A percentile compares a stretch with the other conserved stretches of the same genome.
These are phyloP conservation scores for Chlamydomonas applanata DNA, from an alignment of 139 green algal genomes.

Conservation along the genomic window DNA sequence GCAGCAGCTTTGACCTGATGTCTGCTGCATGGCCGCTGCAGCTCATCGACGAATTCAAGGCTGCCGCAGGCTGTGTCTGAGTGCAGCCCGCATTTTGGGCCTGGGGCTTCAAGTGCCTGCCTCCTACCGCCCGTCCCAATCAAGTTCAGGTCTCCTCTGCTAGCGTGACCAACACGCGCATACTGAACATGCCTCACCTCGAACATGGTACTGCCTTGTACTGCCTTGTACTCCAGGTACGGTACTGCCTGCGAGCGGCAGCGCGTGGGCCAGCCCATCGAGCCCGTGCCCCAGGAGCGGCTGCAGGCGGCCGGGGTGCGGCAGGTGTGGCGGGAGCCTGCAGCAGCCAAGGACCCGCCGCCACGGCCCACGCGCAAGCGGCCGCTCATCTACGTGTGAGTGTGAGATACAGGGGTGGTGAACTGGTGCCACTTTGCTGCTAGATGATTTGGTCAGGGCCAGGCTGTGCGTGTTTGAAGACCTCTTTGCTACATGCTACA, in stretches of 20 bases:
- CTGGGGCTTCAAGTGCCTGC: too few species aligned
- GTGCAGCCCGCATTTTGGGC: too few species aligned
- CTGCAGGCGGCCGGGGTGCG: not conserved
- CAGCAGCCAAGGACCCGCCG: not conserved
- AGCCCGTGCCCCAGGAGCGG: not conserved
- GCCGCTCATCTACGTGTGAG: slow-evolving; percentile 30
- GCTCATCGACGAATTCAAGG: too few species aligned
- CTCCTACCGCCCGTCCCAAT: too few species aligned
- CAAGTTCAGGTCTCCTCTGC: too few species aligned
- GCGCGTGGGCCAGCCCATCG: not conserved
- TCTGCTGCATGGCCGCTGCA: too few species aligned
- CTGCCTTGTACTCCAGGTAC: not conserved
- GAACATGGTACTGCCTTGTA: not conserved
- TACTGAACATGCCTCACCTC: not conserved
- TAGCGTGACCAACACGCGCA: too few species aligned
- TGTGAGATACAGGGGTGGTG: too few species aligned
- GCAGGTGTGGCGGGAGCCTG: not conserved
- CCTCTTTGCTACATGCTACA: not conserved
- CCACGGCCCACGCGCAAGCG: not conserved
- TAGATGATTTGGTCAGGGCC: too few species aligned
- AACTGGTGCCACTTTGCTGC: too few species aligned
- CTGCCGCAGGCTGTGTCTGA: too few species aligned
- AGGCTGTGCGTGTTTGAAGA: too few species aligned
- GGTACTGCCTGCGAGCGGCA: not conserved
- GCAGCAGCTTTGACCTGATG: not conserved